A percentile compares a stretch with the other conserved stretches of the same genome.
Conservation (phyloP, 306 rosid genomes). For the Urtica urens region DNA sequence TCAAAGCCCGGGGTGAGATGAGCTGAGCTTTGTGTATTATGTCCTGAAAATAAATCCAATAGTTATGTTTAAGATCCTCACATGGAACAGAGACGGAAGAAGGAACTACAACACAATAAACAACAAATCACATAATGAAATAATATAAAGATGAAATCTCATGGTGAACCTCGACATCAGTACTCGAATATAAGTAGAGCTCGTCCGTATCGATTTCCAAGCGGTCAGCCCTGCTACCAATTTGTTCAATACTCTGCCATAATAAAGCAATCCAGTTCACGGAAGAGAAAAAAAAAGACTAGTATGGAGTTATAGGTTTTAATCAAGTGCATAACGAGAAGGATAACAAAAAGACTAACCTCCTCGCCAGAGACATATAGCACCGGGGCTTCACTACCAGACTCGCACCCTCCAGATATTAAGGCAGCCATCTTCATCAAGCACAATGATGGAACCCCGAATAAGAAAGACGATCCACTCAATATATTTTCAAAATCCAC, state of each 20-base stretch:
- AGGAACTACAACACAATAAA: not conserved
- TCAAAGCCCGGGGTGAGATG: slow-evolving; percentile 56
- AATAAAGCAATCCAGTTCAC: not conserved
- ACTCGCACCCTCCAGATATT: slow-evolving; percentile 43
- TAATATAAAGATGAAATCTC: not conserved
- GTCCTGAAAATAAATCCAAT: slow-evolving; percentile 42
- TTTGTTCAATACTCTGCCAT: slow-evolving; percentile 81
- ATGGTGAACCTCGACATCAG: slow-evolving; percentile 71
- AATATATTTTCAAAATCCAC: too few relatives aligned
- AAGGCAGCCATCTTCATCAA: slow-evolving; percentile 57
- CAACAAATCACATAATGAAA: not conserved
- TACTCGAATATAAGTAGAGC: slow-evolving; percentile 74
- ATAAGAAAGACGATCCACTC: not conserved
- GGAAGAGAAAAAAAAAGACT: not conserved
- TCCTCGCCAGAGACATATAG: slow-evolving; percentile 95
- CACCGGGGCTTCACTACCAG: slow-evolving; percentile 36
- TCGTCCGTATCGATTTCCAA: slow-evolving; percentile 52
- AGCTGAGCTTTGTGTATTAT: slow-evolving; percentile 49
- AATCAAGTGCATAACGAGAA: not conserved
- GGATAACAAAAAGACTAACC: slow-evolving; percentile 31
- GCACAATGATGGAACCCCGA: slow-evolving; percentile 6
- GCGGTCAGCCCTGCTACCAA: slow-evolving; percentile 82
- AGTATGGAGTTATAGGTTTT: not conserved
- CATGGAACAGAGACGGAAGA: not conserved
- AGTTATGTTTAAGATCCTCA: not conserved